phyloP scores from a whole-genome alignment of 2,329 filamentous ascomycete genomes.

The Aureobasidium sp. region DNA sequence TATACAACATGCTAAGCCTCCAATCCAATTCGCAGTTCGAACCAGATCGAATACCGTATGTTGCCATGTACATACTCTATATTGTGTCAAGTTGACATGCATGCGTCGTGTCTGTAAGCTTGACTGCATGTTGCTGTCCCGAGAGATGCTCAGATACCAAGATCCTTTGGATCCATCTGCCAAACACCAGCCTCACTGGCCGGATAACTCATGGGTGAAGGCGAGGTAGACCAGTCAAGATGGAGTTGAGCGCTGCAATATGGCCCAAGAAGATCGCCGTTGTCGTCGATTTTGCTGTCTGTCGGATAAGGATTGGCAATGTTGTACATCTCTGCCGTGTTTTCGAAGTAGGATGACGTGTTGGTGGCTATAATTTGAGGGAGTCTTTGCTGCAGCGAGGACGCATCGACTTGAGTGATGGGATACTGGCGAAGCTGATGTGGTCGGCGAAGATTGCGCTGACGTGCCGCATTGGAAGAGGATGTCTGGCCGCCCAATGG shows the following conservation, averaged over 20 bases:
- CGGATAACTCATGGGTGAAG: neutral
- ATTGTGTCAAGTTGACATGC: neutral
- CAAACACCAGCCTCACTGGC: neutral
- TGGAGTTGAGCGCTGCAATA: neutral
- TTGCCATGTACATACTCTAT: neutral
- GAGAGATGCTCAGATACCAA: neutral
- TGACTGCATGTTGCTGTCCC: neutral
- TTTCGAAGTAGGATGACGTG: neutral
- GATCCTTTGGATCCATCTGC: neutral
- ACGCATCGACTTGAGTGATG: neutral
- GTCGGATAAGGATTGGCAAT: neutral
- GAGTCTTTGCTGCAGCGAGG: neutral
- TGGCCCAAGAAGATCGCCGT: neutral
- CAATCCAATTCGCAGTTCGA: neutral
- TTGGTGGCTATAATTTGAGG: neutral
- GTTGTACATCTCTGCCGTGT: constrained; percentile 3
- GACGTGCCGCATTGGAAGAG: neutral
- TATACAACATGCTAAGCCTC: neutral
- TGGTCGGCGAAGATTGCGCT: neutral
- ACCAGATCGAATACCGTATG: neutral
- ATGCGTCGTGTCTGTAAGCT: neutral
- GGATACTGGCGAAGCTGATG: neutral
- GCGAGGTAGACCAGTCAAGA: neutral
- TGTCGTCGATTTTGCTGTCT: constrained; percentile 2
- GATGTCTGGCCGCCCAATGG: neutral